A percentile compares a stretch with the other conserved stretches of the same genome.
phyloP scores from a whole-genome alignment of 768 basidiomycete species.

The Rhizopogon roseolus region DNA sequence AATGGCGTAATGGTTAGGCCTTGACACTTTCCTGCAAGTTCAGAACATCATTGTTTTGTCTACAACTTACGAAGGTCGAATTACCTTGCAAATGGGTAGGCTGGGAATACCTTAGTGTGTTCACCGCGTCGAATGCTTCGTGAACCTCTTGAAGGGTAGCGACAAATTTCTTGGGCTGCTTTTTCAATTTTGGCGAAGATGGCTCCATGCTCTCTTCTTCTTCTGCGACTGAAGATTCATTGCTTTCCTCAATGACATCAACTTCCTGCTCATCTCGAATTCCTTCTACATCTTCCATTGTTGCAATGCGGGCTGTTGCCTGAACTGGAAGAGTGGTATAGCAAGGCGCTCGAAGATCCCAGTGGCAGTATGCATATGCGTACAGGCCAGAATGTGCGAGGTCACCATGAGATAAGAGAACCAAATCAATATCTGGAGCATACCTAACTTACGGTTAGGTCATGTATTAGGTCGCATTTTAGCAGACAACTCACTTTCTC shows the following conservation, averaged over 20 bases:
- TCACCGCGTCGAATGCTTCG: conserved; percentile 89
- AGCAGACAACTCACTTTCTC: conserved; percentile 50
- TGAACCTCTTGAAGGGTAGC: conserved; percentile 82
- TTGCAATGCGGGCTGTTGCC: conserved; percentile 90
- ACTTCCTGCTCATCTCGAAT: conserved; percentile 73
- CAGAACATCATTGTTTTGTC: not conserved
- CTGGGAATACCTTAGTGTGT: conserved; percentile 90
- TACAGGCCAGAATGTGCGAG: conserved; percentile 87
- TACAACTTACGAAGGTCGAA: not conserved
- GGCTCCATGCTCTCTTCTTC: conserved; percentile 12
- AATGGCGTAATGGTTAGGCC: conserved; percentile 93
- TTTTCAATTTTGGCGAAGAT: conserved; percentile 14
- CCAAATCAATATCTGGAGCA: conserved; percentile 81
- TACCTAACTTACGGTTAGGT: conserved; percentile 37
- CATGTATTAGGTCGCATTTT: not conserved
- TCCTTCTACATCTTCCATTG: conserved; percentile 82
- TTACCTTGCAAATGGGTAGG: conserved; percentile 92
- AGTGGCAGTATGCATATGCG: conserved; percentile 84
- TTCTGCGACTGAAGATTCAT: conserved; percentile 18
- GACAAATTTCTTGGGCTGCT: conserved; percentile 49
- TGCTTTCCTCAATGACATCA: conserved; percentile 22
- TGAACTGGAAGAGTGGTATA: conserved; percentile 95
- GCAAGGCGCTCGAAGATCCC: conserved; percentile 85
- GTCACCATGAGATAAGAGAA: conserved; percentile 92
- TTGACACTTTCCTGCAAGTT: conserved; percentile 72